Conservation (phyloP, 495 filamentous ascomycete species). For the Glonium stellatum region DNA sequence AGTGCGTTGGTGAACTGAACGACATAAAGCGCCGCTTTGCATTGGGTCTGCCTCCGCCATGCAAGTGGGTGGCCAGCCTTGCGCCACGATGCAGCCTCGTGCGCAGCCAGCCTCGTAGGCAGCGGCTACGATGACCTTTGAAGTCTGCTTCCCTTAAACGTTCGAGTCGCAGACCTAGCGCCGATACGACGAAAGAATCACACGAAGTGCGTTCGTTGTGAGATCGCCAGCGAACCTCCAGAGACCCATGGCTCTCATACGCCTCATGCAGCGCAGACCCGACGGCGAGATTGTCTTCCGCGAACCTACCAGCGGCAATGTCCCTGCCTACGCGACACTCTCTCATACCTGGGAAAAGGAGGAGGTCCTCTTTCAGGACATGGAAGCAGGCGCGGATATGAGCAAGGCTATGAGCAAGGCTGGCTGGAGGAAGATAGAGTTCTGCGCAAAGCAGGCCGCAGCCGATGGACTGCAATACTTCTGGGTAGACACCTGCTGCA, state of each 20-base stretch:
- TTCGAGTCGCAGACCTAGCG: neutral
- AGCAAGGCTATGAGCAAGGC: slow-evolving; percentile 6
- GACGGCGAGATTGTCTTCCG: slow-evolving; percentile 9
- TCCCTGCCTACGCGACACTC: slow-evolving; percentile 5
- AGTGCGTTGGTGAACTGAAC: neutral
- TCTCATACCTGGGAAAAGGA: slow-evolving; percentile 3
- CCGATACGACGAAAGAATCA: slow-evolving; percentile 1
- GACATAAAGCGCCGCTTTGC: neutral
- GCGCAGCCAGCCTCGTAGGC: neutral
- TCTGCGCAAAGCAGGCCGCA: too few species aligned
- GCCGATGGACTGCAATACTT: too few species aligned
- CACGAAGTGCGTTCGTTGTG: slow-evolving; percentile 1
- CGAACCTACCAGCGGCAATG: neutral
- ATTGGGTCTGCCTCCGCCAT: neutral
- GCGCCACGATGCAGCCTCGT: neutral
- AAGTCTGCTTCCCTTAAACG: neutral
- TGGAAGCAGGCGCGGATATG: neutral
- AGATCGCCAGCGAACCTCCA: neutral
- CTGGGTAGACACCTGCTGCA: too few species aligned
- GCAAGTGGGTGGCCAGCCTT: neutral
- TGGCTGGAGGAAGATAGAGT: slow-evolving; percentile 5
- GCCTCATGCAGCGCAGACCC: slow-evolving; percentile 7
- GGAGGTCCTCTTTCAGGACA: slow-evolving; percentile 8
- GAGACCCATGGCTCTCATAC: slow-evolving; percentile 1
- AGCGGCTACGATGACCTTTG: too few species aligned